phyloP scores from a whole-genome alignment of 768 basidiomycete genomes.

The Tylopilus balloui region DNA sequence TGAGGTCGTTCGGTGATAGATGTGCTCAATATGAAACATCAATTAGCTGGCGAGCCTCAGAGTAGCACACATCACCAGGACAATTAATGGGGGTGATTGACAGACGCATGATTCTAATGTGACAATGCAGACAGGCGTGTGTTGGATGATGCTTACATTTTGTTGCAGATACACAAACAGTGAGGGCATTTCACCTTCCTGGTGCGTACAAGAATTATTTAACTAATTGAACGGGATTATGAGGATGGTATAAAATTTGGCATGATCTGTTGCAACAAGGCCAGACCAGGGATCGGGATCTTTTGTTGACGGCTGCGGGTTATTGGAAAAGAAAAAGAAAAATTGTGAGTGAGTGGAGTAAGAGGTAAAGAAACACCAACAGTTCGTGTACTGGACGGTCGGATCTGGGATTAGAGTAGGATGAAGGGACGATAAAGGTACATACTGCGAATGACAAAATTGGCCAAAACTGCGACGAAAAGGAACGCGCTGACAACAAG shows the following conservation, averaged over 20 bases:
- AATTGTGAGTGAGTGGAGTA: neutral
- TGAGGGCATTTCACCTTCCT: neutral
- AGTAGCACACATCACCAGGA: neutral
- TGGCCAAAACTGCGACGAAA: slow-evolving; percentile 83
- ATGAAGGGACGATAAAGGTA: slow-evolving; percentile 7
- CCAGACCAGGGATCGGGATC: slow-evolving; percentile 29
- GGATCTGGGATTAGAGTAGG: slow-evolving; percentile 5
- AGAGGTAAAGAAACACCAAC: slow-evolving; percentile 33
- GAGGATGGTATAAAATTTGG: slow-evolving; percentile 19
- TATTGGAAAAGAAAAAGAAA: neutral
- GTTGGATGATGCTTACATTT: neutral
- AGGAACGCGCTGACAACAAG: slow-evolving; percentile 75
- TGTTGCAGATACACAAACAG: neutral
- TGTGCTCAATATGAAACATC: neutral
- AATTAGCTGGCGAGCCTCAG: neutral
- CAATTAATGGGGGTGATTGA: neutral
- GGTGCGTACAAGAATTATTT: neutral
- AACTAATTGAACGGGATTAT: neutral
- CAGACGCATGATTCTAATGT: neutral
- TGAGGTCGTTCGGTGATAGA: neutral
- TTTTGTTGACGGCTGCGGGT: slow-evolving; percentile 24
- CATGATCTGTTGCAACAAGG: slow-evolving; percentile 20
- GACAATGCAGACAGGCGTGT: neutral
- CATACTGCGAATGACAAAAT: slow-evolving; percentile 84
- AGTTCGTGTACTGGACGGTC: slow-evolving; percentile 50